phyloP scores from a whole-genome alignment of 257 asterid genomes.

The Fraxinus cuspidata region DNA sequence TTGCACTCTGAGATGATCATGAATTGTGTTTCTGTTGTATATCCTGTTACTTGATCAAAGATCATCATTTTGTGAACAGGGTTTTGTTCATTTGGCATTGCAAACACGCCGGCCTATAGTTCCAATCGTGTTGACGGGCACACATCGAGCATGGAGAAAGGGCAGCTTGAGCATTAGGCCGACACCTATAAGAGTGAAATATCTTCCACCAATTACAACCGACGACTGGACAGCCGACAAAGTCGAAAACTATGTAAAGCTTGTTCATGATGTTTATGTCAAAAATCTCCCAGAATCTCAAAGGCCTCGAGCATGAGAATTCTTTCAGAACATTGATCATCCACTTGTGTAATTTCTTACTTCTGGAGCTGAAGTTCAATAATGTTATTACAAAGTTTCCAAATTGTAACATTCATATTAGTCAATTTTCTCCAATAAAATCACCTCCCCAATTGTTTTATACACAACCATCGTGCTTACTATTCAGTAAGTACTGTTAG shows the following conservation, averaged over 20 bases:
- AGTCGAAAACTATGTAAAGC: constrained; percentile 38
- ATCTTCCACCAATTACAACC: constrained; percentile 49
- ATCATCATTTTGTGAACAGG: constrained; percentile 28
- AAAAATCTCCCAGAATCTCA: constrained; percentile 45
- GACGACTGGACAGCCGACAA: constrained; percentile 46
- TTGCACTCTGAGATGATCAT: not conserved
- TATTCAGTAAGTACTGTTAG: not conserved
- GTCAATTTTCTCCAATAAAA: not conserved
- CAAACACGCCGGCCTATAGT: constrained; percentile 47
- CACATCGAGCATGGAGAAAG: constrained; percentile 54
- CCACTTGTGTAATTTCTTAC: not conserved
- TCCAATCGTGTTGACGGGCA: constrained; percentile 41
- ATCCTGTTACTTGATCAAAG: not conserved
- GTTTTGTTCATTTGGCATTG: constrained; percentile 53
- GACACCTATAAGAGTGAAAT: constrained; percentile 41
- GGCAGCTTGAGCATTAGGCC: constrained; percentile 52
- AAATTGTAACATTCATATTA: not conserved
- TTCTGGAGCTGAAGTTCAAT: not conserved
- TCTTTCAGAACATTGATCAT: not conserved
- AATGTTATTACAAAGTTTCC: not conserved
- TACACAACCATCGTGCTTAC: no score
- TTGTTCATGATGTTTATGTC: constrained; percentile 45
- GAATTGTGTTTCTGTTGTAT: not conserved
- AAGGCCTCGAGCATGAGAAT: constrained; percentile 27
- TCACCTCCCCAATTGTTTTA: not conserved